phyloP scores from a whole-genome alignment of 2,329 filamentous ascomycete genomes.

The Paecilomyces variotii region DNA sequence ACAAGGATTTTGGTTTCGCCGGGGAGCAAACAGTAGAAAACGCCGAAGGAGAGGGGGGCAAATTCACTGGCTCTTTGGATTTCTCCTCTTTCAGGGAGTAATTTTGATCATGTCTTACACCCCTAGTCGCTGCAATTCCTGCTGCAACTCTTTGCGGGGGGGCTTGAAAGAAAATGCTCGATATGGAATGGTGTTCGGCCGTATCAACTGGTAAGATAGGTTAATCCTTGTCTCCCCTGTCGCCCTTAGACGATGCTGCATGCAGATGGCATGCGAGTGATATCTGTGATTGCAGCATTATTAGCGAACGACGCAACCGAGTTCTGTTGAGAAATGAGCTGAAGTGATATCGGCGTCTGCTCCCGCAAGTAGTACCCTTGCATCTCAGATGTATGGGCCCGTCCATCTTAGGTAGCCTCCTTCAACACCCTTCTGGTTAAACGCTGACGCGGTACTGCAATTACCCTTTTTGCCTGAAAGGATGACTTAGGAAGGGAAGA shows the following conservation, averaged over 20 bases:
- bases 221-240: neutral
- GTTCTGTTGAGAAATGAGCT: neutral
- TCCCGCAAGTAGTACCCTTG: neutral
- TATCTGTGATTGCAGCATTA: neutral
- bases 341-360: neutral
- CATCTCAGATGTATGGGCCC: too few species aligned
- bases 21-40: neutral
- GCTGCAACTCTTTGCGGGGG: neutral
- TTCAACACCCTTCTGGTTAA: too few species aligned
- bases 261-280: neutral
- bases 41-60: neutral
- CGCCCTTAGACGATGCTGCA: neutral
- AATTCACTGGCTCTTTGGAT: neutral
- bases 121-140: neutral
- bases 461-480: too few species aligned
- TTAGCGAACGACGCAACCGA: neutral
- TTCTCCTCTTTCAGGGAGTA: neutral
- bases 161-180: neutral
- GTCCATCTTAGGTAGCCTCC: too few species aligned
- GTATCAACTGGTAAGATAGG: neutral
- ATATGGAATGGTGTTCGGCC: neutral
- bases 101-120: neutral
- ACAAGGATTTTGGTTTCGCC: neutral
- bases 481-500: too few species aligned
- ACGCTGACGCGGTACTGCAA: too few species aligned